These are phyloP conservation scores for Styphnolobium japonicum DNA, from an alignment of 306 rosid genomes.

Conservation along the genomic window DNA sequence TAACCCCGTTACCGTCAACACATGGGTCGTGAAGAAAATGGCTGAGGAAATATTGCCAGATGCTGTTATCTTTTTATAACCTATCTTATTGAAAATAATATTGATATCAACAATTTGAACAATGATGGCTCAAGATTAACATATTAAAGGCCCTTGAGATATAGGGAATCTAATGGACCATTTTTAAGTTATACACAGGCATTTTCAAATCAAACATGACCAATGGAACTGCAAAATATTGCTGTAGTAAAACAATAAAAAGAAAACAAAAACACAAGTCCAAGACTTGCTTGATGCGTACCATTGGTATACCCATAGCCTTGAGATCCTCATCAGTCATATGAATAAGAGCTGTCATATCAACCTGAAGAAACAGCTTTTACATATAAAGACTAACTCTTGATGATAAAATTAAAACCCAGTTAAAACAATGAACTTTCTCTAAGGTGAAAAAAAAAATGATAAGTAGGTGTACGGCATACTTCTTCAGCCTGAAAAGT, in stretches of 20 bases:
- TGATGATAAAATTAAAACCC: conserved; percentile 6
- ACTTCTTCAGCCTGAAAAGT: conserved; percentile 99
- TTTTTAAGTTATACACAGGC: background rate
- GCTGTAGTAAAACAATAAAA: background rate
- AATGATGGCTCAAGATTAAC: background rate
- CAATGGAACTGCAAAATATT: background rate
- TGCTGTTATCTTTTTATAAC: background rate
- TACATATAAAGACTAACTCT: conserved; percentile 2
- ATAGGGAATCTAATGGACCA: background rate
- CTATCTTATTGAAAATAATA: background rate
- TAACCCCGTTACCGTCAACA: too few relatives aligned
- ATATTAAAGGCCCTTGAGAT: background rate
- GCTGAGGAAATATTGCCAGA: background rate
- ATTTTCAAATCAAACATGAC: background rate
- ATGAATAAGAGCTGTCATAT: conserved; percentile 93
- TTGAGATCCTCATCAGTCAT: conserved; percentile 99
- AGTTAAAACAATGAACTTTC: background rate
- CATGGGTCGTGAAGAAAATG: background rate
- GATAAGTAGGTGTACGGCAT: conserved; percentile 25
- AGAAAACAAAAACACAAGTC: background rate
- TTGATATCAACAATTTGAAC: background rate
- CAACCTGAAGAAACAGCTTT: conserved; percentile 65
- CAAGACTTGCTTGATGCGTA: conserved; percentile 28
- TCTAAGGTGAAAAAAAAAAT: background rate
- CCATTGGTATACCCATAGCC: conserved; percentile 98